Conservation (phyloP, 2,329 filamentous ascomycete genomes). For the Ascochyta clinopodiicola region DNA sequence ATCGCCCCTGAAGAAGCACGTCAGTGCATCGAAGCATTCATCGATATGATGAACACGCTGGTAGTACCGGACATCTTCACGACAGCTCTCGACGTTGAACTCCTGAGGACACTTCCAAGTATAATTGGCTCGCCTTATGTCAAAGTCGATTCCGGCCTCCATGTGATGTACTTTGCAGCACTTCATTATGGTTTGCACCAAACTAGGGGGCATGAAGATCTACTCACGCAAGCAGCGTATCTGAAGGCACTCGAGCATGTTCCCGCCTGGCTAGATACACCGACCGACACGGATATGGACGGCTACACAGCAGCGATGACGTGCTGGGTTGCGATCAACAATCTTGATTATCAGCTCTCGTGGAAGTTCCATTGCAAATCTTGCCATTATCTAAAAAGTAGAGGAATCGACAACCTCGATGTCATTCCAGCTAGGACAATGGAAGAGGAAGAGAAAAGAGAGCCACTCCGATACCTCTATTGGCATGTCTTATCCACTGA, state of each 20-base stretch:
- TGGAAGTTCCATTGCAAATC: slow-evolving; percentile 41
- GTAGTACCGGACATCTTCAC: slow-evolving; percentile 30
- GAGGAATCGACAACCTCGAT: slow-evolving; percentile 32
- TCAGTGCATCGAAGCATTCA: slow-evolving; percentile 32
- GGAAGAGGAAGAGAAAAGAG: slow-evolving; percentile 30
- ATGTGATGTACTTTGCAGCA: slow-evolving; percentile 38
- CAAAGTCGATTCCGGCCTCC: slow-evolving; percentile 31
- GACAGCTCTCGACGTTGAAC: slow-evolving; percentile 19
- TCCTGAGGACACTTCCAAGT: slow-evolving; percentile 31
- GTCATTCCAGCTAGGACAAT: slow-evolving; percentile 22
- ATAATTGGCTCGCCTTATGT: slow-evolving; percentile 37
- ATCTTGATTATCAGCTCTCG: slow-evolving; percentile 37
- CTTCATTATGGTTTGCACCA: slow-evolving; percentile 34
- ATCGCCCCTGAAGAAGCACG: slow-evolving; percentile 26
- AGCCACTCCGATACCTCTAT: slow-evolving; percentile 28
- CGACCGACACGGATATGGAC: slow-evolving; percentile 26
- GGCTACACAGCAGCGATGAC: slow-evolving; percentile 30
- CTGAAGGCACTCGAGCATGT: slow-evolving; percentile 35
- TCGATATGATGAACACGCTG: slow-evolving; percentile 21
- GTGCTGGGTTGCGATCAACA: slow-evolving; percentile 33
- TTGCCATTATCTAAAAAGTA: slow-evolving; percentile 31
- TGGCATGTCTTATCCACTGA: slow-evolving; percentile 36
- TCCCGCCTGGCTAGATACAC: slow-evolving; percentile 33
- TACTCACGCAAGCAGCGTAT: slow-evolving; percentile 29
- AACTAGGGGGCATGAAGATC: slow-evolving; percentile 21